Percentiles rank a stretch among this genome's conserved stretches.
Conservation (phyloP, 164 flowering plant species). For the Aristolochia fimbriata region DNA sequence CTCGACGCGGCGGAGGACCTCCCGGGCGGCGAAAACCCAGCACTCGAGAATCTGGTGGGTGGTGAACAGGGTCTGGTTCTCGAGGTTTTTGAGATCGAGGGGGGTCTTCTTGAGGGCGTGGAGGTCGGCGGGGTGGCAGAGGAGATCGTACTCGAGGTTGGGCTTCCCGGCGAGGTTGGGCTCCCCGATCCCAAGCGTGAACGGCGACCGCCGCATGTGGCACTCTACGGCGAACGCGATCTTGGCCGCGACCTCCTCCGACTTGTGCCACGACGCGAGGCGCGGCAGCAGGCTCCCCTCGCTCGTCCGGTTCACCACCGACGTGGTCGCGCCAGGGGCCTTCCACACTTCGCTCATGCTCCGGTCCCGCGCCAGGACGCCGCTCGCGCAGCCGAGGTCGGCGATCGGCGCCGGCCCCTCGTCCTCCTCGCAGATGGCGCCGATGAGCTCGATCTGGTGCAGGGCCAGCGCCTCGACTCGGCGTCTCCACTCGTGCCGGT, state of each 20-base stretch:
- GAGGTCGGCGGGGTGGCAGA: conserved; percentile 61
- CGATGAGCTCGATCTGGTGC: conserved; percentile 58
- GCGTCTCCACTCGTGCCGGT: conserved; percentile 61
- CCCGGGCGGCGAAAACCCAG: conserved; percentile 39
- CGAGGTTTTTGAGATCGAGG: conserved; percentile 18
- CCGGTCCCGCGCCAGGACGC: conserved; percentile 40
- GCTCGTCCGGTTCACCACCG: conserved; percentile 54
- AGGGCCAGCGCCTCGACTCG: conserved; percentile 51
- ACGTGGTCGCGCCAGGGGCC: conserved; percentile 24
- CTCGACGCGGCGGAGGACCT: conserved; percentile 33
- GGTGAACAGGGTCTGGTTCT: conserved; percentile 47
- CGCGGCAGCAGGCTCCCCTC: conserved; percentile 74
- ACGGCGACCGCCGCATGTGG: conserved; percentile 58
- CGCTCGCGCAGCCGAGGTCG: conserved; percentile 37
- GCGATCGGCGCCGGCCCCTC: conserved; percentile 44
- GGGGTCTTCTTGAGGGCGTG: conserved; percentile 44
- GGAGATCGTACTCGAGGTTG: conserved; percentile 60
- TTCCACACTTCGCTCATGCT: conserved; percentile 79
- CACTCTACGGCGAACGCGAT: conserved; percentile 58
- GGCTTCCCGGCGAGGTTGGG: conserved; percentile 75
- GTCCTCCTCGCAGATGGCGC: conserved; percentile 47
- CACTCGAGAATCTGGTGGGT: conserved; percentile 66
- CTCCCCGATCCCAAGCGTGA: conserved; percentile 84
- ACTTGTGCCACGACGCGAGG: conserved; percentile 66
- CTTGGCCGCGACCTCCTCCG: conserved; percentile 52